A percentile compares a stretch with the other conserved stretches of the same genome.
phyloP scores from a whole-genome alignment of 2,329 filamentous ascomycete species.

The Elsinoe perseae region DNA sequence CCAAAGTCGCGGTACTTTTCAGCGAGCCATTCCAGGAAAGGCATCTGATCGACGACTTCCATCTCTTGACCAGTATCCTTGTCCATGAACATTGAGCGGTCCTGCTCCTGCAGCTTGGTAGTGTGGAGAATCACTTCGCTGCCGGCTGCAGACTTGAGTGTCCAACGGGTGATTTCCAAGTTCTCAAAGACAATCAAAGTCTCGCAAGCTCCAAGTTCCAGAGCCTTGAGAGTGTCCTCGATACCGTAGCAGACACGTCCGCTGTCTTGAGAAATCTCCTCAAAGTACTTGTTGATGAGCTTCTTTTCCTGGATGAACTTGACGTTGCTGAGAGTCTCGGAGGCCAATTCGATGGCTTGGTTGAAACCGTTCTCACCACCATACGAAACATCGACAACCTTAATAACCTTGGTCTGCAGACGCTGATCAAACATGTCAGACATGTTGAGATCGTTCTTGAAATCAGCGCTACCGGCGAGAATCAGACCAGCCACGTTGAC shows the following conservation, averaged over 20 bases:
- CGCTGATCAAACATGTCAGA: conserved; percentile 96
- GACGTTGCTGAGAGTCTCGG: conserved; percentile 95
- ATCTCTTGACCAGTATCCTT: conserved; percentile 95
- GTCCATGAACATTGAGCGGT: conserved; percentile 85
- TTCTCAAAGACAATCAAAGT: conserved; percentile 96
- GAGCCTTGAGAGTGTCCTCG: conserved; percentile 91
- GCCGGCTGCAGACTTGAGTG: conserved; percentile 71
- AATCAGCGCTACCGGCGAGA: conserved; percentile 93
- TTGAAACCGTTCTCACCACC: conserved; percentile 99
- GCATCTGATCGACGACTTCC: conserved; percentile 79
- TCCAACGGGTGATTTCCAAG: conserved; percentile 86
- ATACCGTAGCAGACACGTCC: conserved; percentile 97
- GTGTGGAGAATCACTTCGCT: conserved; percentile 72
- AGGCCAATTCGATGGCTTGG: conserved; percentile 91
- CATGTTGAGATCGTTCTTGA: conserved; percentile 98
- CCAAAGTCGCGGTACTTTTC: conserved; percentile 98
- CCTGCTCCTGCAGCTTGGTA: conserved; percentile 72
- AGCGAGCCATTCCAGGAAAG: conserved; percentile 99
- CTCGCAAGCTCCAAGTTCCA: conserved; percentile 93
- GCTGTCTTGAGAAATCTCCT: conserved; percentile 96
- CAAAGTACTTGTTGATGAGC: conserved; percentile 96
- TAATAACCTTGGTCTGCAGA: conserved; percentile 91
- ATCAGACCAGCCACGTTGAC: conserved; percentile 95
- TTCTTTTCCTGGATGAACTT: conserved; percentile 99
- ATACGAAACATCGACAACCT: conserved; percentile 97